These are phyloP conservation scores for Curvularia spicifera DNA, from an alignment of 2,329 filamentous ascomycete species.

Conservation along the genomic window DNA sequence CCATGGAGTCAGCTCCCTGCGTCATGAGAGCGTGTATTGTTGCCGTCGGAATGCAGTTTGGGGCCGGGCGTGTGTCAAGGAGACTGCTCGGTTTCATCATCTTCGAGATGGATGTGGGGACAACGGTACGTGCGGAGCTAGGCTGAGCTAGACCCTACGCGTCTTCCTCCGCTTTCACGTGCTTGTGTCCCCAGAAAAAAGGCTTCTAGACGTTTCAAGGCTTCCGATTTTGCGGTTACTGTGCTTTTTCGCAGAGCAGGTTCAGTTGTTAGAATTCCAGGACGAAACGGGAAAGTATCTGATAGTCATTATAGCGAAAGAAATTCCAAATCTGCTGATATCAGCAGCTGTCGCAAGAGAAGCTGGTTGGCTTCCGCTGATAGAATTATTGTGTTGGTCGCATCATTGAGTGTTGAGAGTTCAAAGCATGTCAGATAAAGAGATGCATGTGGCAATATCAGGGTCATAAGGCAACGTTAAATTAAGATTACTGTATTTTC, in stretches of 20 bases:
- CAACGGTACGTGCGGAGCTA: constrained; percentile 14
- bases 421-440: background rate
- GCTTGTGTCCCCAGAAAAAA: background rate
- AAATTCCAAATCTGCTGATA: background rate
- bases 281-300: background rate
- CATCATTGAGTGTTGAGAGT: background rate
- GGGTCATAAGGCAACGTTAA: background rate
- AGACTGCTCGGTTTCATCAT: constrained; percentile 30
- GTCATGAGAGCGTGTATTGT: constrained; percentile 33
- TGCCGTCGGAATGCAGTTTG: constrained; percentile 23
- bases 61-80: constrained; percentile 37
- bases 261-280: background rate
- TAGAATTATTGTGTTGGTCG: background rate
- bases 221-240: background rate
- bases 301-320: background rate
- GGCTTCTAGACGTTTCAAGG: background rate
- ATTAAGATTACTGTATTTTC: background rate
- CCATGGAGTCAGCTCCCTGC: constrained; percentile 9
- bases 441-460: background rate
- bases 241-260: background rate
- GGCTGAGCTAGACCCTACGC: background rate
- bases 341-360: background rate
- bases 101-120: constrained; percentile 19
- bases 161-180: background rate
- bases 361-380: background rate